A percentile compares a stretch with the other conserved stretches of the same genome.
These are phyloP conservation scores for Melaleuca alternifolia DNA, from an alignment of 345 rosid genomes.

Conservation along the genomic window DNA sequence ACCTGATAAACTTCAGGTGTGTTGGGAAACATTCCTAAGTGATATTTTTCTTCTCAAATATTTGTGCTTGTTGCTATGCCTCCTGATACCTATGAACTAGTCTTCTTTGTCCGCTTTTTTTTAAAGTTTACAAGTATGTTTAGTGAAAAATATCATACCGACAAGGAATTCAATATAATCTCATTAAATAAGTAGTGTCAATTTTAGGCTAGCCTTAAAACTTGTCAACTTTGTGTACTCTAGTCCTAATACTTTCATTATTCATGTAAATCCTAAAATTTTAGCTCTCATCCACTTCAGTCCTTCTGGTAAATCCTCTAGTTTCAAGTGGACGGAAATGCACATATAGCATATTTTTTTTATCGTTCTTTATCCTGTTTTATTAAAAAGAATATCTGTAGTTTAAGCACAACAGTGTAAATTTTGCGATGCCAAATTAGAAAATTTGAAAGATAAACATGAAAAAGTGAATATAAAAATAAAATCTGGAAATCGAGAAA, in stretches of 20 bases:
- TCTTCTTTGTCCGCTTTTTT: background rate
- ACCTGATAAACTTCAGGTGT: slow-evolving; percentile 88
- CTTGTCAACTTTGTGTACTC: background rate
- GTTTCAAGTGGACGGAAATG: background rate
- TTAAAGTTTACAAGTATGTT: background rate
- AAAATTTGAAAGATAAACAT: background rate
- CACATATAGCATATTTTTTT: background rate
- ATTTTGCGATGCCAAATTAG: background rate
- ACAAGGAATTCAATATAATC: background rate
- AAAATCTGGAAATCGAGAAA: background rate
- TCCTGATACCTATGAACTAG: background rate
- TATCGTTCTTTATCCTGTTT: background rate
- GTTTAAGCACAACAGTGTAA: background rate
- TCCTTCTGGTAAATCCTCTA: background rate
- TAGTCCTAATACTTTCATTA: background rate
- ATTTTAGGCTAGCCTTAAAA: background rate
- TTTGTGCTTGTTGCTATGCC: background rate
- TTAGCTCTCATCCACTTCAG: background rate
- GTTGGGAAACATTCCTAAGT: background rate
- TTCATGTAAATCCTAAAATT: background rate
- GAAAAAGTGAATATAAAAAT: background rate
- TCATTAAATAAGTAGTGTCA: background rate
- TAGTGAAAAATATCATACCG: background rate
- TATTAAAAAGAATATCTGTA: background rate
- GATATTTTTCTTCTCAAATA: background rate